Conservation (phyloP, 257 asterid genomes). For the Cynanchum wilfordii region DNA sequence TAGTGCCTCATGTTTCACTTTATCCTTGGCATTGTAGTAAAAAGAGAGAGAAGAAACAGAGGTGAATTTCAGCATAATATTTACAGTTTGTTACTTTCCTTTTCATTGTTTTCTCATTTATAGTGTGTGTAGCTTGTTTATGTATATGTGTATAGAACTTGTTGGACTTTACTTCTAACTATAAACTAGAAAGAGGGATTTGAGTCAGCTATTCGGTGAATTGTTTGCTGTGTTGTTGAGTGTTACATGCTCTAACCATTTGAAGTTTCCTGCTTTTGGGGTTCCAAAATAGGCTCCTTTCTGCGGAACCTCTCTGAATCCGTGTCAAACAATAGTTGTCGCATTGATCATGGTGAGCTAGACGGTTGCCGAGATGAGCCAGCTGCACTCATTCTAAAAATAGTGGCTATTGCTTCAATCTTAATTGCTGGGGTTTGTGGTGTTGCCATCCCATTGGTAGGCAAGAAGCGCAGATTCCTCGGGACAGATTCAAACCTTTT, state of each 20-base stretch:
- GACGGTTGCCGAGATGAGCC: slow-evolving; percentile 63
- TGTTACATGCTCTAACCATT: slow-evolving; percentile 10
- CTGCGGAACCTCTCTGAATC: slow-evolving; percentile 49
- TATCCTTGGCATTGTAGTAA: not conserved
- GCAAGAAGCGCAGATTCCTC: slow-evolving; percentile 69
- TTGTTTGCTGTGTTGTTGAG: not conserved
- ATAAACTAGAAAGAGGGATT: not conserved
- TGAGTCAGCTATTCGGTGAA: not conserved
- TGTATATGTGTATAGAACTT: not conserved
- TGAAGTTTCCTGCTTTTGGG: slow-evolving; percentile 18
- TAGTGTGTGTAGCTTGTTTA: not conserved
- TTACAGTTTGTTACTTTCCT: not conserved
- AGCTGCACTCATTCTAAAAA: slow-evolving; percentile 54
- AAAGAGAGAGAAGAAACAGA: not conserved
- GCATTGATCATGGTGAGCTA: slow-evolving; percentile 22
- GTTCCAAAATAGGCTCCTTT: slow-evolving; percentile 44
- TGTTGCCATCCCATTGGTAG: slow-evolving; percentile 70
- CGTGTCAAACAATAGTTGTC: slow-evolving; percentile 52
- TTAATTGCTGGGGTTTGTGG: slow-evolving; percentile 78
- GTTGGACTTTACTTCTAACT: not conserved
- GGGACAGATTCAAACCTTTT: slow-evolving; percentile 72
- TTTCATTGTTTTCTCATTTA: not conserved
- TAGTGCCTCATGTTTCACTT: not conserved
- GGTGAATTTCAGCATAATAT: not conserved
- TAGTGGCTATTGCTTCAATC: slow-evolving; percentile 66